Conservation (phyloP, 2,329 filamentous ascomycete species). For the Tolypocladium tropicale region DNA sequence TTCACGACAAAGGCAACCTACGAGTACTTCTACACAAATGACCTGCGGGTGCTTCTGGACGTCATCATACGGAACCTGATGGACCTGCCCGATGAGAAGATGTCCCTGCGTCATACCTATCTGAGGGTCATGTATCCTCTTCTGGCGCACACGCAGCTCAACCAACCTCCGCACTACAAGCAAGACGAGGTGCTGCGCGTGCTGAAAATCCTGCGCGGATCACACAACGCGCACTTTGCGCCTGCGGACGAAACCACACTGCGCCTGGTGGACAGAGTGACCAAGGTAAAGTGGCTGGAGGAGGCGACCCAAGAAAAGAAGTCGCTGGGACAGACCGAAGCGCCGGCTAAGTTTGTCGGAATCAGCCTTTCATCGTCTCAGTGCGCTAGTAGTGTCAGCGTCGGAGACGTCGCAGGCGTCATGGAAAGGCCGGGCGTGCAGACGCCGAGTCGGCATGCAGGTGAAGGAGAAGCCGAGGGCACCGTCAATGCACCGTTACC, state of each 20-base stretch:
- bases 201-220: slow-evolving; percentile 57
- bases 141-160: slow-evolving; percentile 83
- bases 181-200: slow-evolving; percentile 71
- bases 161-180: slow-evolving; percentile 83
- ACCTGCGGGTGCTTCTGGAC: slow-evolving; percentile 85
- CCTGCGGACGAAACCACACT: slow-evolving; percentile 73
- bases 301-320: slow-evolving; percentile 24
- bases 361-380: slow-evolving; percentile 59
- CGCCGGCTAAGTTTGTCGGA: slow-evolving; percentile 53
- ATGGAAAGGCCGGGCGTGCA: slow-evolving; percentile 76
- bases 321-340: slow-evolving; percentile 28
- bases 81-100: slow-evolving; percentile 78
- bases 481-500: slow-evolving; percentile 5
- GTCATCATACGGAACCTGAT: slow-evolving; percentile 96
- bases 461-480: slow-evolving; percentile 12
- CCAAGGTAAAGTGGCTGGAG: slow-evolving; percentile 59
- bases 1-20: slow-evolving; percentile 88
- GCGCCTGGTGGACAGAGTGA: slow-evolving; percentile 66
- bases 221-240: slow-evolving; percentile 63
- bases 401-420: slow-evolving; percentile 67
- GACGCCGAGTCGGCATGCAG: slow-evolving; percentile 57
- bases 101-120: slow-evolving; percentile 79
- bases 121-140: slow-evolving; percentile 85
- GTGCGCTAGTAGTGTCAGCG: slow-evolving; percentile 63
- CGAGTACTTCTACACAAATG: slow-evolving; percentile 98